Conservation (phyloP, 371 early-diverging fungal genomes). For the Rhizopus arrhizus region DNA sequence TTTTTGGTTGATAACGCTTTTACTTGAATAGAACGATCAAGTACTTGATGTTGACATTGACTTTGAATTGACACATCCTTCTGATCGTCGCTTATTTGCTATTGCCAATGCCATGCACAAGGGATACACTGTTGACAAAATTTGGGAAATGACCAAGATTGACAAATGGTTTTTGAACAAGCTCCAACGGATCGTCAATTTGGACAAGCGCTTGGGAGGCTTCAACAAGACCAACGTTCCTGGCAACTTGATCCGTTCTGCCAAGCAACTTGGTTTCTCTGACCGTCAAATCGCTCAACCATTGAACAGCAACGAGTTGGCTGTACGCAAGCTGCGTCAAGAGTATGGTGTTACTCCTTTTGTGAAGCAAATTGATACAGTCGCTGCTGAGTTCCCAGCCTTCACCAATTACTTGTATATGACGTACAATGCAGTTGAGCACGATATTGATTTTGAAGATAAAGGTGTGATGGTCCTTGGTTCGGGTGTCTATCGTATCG, state of each 20-base stretch:
- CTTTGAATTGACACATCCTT: constrained; percentile 80
- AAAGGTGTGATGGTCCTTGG: constrained; percentile 93
- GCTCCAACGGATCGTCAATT: constrained; percentile 66
- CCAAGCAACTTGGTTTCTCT: constrained; percentile 93
- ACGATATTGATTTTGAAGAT: constrained; percentile 87
- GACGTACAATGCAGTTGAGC: constrained; percentile 90
- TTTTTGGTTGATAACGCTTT: too few species aligned
- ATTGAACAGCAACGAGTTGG: constrained; percentile 84
- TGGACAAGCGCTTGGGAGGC: constrained; percentile 50
- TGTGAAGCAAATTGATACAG: constrained; percentile 97
- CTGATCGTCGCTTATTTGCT: constrained; percentile 90
- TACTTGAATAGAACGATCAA: too few species aligned
- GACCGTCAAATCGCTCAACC: constrained; percentile 82
- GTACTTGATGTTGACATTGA: constrained; percentile 67
- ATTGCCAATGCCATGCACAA: constrained; percentile 85
- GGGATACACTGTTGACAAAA: constrained; percentile 84
- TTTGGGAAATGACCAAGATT: constrained; percentile 86
- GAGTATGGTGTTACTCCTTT: constrained; percentile 83
- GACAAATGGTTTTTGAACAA: constrained; percentile 97
- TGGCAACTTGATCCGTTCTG: constrained; percentile 60
- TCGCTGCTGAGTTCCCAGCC: constrained; percentile 96
- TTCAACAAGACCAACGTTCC: constrained; percentile 60
- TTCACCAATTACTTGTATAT: constrained; percentile 95
- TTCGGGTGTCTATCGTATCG: constrained; percentile 96
- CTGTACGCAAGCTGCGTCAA: constrained; percentile 80